phyloP scores from a whole-genome alignment of 129 eudicot genomes.

The Smallanthus sonchifolius region DNA sequence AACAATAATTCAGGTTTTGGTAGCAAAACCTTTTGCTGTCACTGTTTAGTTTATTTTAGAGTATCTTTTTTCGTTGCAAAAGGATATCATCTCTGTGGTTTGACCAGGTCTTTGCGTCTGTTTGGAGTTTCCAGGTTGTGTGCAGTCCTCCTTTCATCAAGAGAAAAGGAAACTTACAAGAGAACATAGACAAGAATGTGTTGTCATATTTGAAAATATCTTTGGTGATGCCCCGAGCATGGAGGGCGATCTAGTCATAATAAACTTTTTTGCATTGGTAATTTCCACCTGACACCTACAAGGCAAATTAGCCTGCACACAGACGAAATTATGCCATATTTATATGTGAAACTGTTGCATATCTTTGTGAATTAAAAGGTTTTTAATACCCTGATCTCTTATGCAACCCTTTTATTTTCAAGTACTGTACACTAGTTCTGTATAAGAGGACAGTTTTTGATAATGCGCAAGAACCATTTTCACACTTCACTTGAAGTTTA shows the following conservation, averaged over 20 bases:
- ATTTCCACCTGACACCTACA: constrained; percentile 14
- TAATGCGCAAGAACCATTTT: neutral
- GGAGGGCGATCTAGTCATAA: constrained; percentile 64
- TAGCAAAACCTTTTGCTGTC: constrained; percentile 2
- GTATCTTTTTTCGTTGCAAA: constrained; percentile 9
- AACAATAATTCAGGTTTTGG: constrained; percentile 46
- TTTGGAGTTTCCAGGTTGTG: constrained; percentile 42
- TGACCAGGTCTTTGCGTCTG: constrained; percentile 22
- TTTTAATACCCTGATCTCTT: neutral
- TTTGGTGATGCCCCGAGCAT: constrained; percentile 53
- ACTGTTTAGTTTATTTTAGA: neutral
- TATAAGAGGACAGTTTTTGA: neutral
- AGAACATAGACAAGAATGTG: constrained; percentile 77
- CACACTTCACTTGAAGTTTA: neutral
- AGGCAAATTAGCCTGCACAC: constrained; percentile 10
- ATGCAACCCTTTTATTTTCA: neutral
- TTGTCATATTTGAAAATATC: constrained; percentile 58
- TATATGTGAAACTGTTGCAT: neutral
- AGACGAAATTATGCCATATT: neutral
- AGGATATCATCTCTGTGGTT: constrained; percentile 1
- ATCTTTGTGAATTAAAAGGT: neutral
- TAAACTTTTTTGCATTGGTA: constrained; percentile 96
- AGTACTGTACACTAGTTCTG: neutral
- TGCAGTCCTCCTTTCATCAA: constrained; percentile 36
- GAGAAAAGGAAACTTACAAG: constrained; percentile 54